Evolutionary conservation across 441 rosid species (phyloP).

Genomic region (Gossypium davidsonii): DNA sequence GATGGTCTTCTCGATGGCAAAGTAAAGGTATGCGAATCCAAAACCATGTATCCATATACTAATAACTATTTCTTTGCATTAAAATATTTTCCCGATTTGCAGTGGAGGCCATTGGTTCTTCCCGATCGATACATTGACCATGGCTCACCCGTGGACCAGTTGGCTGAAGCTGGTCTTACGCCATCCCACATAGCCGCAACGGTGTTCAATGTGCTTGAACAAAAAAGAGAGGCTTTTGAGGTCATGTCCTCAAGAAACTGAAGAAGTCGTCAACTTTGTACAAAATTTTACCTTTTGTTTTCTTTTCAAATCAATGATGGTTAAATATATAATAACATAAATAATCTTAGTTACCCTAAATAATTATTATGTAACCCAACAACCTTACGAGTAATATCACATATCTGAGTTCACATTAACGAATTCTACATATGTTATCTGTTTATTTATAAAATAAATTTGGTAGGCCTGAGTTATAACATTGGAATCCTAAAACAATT

Average conservation of each 20-base stretch:
- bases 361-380: not conserved
- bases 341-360: not conserved
- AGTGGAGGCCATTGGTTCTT: constrained; percentile 90
- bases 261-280: not conserved
- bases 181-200: constrained; percentile 92
- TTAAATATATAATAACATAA: not conserved
- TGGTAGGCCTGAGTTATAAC: no score
- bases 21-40: constrained; percentile 47
- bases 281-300: not conserved
- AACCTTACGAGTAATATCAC: not conserved
- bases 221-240: constrained; percentile 62
- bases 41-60: not conserved
- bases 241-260: constrained; percentile 30
- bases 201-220: constrained; percentile 64
- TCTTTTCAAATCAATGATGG: not conserved
- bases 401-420: no score
- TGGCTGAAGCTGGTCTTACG: constrained; percentile 75
- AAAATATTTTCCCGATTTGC: constrained; percentile 15
- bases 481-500: no score
- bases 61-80: not conserved
- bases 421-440: no score
- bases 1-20: constrained; percentile 84
- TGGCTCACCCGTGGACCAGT: constrained; percentile 80
- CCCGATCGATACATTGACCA: constrained; percentile 84
- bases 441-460: no score